These are phyloP conservation scores for Zygoascus bituminiphila DNA, from an alignment of 805 yeast genomes.

Conservation along the genomic window DNA sequence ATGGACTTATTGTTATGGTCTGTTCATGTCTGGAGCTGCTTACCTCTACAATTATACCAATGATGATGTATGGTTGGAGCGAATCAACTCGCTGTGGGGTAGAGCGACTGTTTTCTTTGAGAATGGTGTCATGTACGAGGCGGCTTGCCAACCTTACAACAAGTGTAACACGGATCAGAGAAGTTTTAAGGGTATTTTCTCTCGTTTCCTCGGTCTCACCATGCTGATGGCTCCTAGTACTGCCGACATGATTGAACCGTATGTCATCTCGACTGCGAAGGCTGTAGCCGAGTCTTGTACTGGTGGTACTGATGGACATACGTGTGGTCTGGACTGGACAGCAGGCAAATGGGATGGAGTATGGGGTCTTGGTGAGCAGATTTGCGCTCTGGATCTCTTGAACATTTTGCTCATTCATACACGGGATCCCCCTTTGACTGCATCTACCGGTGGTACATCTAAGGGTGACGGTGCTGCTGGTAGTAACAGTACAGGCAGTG, in stretches of 20 bases:
- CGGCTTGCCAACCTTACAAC: conserved; percentile 53
- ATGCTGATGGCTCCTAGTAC: conserved; percentile 53
- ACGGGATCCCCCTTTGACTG: conserved; percentile 50
- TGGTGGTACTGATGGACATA: conserved; percentile 73
- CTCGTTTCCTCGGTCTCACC: conserved; percentile 58
- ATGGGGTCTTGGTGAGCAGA: conserved; percentile 81
- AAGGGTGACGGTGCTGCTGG: conserved; percentile 70
- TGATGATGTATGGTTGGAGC: conserved; percentile 49
- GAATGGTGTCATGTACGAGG: conserved; percentile 52
- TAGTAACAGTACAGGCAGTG: conserved; percentile 26
- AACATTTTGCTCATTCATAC: conserved; percentile 32
- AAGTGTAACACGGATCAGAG: conserved; percentile 69
- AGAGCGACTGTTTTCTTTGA: conserved; percentile 43
- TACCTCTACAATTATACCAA: conserved; percentile 55
- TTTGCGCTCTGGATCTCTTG: conserved; percentile 62
- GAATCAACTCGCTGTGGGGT: conserved; percentile 42
- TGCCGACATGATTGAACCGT: conserved; percentile 36
- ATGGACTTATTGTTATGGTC: conserved; percentile 73
- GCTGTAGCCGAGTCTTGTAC: conserved; percentile 75
- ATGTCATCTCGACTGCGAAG: conserved; percentile 44
- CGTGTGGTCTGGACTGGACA: conserved; percentile 76
- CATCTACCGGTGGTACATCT: conserved; percentile 59
- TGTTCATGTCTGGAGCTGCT: conserved; percentile 61
- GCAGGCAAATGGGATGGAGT: conserved; percentile 50
- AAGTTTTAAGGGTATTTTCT: conserved; percentile 61